Percentiles rank a stretch among this genome's conserved stretches.
These are phyloP conservation scores for Chalciporus piperatus DNA, from an alignment of 768 basidiomycete genomes.

Conservation along the genomic window DNA sequence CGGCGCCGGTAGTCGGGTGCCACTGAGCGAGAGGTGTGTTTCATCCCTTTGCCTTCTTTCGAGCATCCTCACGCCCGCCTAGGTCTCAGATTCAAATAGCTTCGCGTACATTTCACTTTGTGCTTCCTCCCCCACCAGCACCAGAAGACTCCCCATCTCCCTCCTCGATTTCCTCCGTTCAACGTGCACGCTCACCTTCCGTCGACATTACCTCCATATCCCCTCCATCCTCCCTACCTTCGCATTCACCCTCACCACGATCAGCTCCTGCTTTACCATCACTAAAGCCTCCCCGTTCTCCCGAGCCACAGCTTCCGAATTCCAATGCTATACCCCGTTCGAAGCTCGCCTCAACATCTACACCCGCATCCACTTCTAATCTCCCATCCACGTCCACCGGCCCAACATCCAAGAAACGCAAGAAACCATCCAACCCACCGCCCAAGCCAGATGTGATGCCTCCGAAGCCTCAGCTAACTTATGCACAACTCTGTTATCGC, in stretches of 20 bases:
- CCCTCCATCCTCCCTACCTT: slow-evolving; percentile 77
- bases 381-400: slow-evolving; percentile 8
- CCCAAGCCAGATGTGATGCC: slow-evolving; percentile 75
- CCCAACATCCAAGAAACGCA: slow-evolving; percentile 60
- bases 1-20: slow-evolving; percentile 82
- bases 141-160: slow-evolving; percentile 82
- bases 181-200: slow-evolving; percentile 71
- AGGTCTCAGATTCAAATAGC: slow-evolving; percentile 97
- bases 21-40: slow-evolving; percentile 76
- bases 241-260: slow-evolving; percentile 67
- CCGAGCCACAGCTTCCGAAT: slow-evolving; percentile 57
- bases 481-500: slow-evolving; percentile 88
- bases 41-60: not conserved
- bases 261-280: slow-evolving; percentile 41
- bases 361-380: slow-evolving; percentile 22
- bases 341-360: slow-evolving; percentile 28
- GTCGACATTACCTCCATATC: slow-evolving; percentile 80
- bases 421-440: slow-evolving; percentile 48
- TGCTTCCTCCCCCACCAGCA: slow-evolving; percentile 83
- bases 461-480: slow-evolving; percentile 86
- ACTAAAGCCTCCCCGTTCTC: slow-evolving; percentile 45
- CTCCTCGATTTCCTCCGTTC: slow-evolving; percentile 69
- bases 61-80: slow-evolving; percentile 15
- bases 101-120: slow-evolving; percentile 94
- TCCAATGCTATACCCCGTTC: slow-evolving; percentile 54